These are phyloP conservation scores for Vigna reflexopilosa DNA, from an alignment of 306 rosid species.

Conservation along the genomic window DNA sequence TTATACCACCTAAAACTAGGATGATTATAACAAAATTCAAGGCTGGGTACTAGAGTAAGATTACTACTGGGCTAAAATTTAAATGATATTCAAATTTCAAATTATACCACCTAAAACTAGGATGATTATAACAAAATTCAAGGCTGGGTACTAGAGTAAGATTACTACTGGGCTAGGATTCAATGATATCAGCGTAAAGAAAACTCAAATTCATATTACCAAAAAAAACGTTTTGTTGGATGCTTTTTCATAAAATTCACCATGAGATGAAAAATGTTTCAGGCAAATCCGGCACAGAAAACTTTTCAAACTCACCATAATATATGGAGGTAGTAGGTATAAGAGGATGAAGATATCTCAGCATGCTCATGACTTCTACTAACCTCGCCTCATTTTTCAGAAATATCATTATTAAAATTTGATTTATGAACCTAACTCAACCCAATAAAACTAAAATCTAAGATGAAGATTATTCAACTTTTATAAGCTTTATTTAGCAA, in stretches of 20 bases:
- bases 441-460: too few relatives aligned
- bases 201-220: slow-evolving; percentile 12
- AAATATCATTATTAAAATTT: not conserved
- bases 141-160: slow-evolving; percentile 2
- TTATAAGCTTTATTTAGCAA: too few relatives aligned
- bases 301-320: not conserved
- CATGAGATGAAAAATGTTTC: slow-evolving; percentile 19
- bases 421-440: too few relatives aligned
- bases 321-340: slow-evolving; percentile 1
- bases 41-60: slow-evolving; percentile 8
- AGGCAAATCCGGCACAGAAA: slow-evolving; percentile 1
- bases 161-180: not conserved
- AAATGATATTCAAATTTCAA: slow-evolving; percentile 31
- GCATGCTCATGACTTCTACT: slow-evolving; percentile 6
- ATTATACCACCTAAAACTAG: slow-evolving; percentile 18
- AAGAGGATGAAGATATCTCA: not conserved
- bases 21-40: not conserved
- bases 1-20: slow-evolving; percentile 20
- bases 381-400: not conserved
- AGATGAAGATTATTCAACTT: too few relatives aligned
- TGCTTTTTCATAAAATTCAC: not conserved
- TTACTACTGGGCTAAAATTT: slow-evolving; percentile 4
- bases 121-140: slow-evolving; percentile 4
- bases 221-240: not conserved
- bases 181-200: not conserved